Evolutionary conservation across 192 early-diverging fungal genomes (phyloP), one percentile per base, ranked within the genome.

Genomic region (Coemansia sp.): DNA sequence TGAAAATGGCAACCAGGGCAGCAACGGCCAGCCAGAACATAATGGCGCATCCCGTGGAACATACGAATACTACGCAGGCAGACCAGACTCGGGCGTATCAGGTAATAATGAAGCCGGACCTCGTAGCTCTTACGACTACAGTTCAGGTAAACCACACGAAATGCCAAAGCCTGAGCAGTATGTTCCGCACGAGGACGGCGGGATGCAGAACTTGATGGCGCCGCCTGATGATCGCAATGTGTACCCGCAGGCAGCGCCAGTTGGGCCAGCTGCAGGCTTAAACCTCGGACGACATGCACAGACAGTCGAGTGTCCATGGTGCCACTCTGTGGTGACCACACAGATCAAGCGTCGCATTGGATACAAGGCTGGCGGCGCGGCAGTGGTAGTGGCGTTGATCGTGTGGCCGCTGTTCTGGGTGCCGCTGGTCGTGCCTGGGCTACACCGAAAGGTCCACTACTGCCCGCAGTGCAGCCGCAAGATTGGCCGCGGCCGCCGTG

Each of bases 361-460:
- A 2, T 65, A 53, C 62, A 81, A 75, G 48, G 59, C 66, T 6
- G 69, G 78, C 57, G 69, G 72, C 15, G 72, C 73, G 1, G 78
- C 78, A 7, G 56, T 64, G 2, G 31, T 75, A 44, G 64, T 72
- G 46, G 78, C 72, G 1, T 28, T 60, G 9, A 54, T 81, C 11
- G 69, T 62, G 5, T 81, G 78, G 78, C 78, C 73, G 26, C 64
- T 81, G 63, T 81, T 81, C 74, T 81, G 78, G 78, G 73, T 81
- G 20, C 78, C 78, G 12, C 42, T 81, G 40, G 15, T 75, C 5
- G 36, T 81, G 7, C 72, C 78, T 1, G 73, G 67, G 0, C 69
- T 82, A 10, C 72, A 75, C 22, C 73, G 73, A 63, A 75, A 82
- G 44, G 70, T 59, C 4, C 79, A 82, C 52, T 82, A 76, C 53